phyloP scores from a whole-genome alignment of 140 eudicot genomes.

The Artemisia princeps region DNA sequence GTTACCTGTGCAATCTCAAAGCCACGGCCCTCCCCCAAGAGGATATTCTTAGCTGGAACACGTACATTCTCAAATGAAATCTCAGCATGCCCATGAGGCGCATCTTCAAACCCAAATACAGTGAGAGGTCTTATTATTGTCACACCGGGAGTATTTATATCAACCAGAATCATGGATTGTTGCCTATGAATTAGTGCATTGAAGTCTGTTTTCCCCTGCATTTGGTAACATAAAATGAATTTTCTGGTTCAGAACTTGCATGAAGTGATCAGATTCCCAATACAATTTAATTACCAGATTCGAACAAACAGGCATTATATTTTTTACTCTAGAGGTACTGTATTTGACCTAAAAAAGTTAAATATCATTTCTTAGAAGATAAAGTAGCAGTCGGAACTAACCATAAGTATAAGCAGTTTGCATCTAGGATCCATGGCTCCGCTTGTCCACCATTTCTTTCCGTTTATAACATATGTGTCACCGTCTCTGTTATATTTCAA shows the following conservation, averaged over 20 bases:
- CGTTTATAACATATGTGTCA: constrained; percentile 75
- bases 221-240: neutral
- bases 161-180: constrained; percentile 91
- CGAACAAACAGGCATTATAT: neutral
- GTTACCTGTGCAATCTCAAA: constrained; percentile 95
- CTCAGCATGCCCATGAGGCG: constrained; percentile 99
- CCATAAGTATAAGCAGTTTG: constrained; percentile 91
- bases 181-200: constrained; percentile 79
- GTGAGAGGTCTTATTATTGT: constrained; percentile 64
- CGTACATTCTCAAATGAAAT: constrained; percentile 62
- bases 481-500: constrained; percentile 49
- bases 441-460: constrained; percentile 98
- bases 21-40: constrained; percentile 93
- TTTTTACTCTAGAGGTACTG: constrained; percentile 1
- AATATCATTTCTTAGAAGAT: neutral
- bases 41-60: constrained; percentile 72
- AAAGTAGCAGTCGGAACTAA: constrained; percentile 30
- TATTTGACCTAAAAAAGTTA: constrained; percentile 1
- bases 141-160: constrained; percentile 75
- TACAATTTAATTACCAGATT: too few relatives aligned
- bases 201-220: constrained; percentile 92
- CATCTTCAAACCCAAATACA: constrained; percentile 93
- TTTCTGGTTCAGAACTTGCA: neutral
- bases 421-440: constrained; percentile 99
- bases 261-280: neutral